Conservation (phyloP, 2,329 filamentous ascomycete species). For the Pezicula carpinea region DNA sequence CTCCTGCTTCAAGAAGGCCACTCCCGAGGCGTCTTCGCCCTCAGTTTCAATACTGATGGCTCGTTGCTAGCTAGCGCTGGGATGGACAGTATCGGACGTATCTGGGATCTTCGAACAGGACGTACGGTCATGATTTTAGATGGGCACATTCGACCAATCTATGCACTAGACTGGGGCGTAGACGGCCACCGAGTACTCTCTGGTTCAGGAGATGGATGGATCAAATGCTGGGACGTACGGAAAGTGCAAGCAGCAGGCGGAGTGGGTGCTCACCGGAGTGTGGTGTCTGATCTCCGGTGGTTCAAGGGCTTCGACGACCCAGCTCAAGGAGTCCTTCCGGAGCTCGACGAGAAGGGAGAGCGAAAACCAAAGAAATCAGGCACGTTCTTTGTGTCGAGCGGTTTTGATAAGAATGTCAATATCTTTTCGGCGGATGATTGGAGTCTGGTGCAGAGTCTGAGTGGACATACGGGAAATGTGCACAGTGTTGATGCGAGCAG, state of each 20-base stretch:
- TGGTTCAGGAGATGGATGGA: slow-evolving; percentile 88
- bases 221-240: slow-evolving; percentile 96
- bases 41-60: slow-evolving; percentile 87
- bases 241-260: slow-evolving; percentile 80
- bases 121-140: slow-evolving; percentile 95
- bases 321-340: slow-evolving; percentile 54
- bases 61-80: slow-evolving; percentile 89
- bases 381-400: slow-evolving; percentile 85
- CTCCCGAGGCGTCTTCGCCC: slow-evolving; percentile 84
- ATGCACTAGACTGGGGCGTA: slow-evolving; percentile 85
- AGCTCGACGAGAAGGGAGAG: slow-evolving; percentile 60
- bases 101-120: slow-evolving; percentile 92
- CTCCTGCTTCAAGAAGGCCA: slow-evolving; percentile 90
- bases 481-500: slow-evolving; percentile 83
- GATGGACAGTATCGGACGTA: slow-evolving; percentile 86
- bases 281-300: slow-evolving; percentile 91
- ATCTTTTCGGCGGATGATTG: slow-evolving; percentile 96
- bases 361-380: slow-evolving; percentile 76
- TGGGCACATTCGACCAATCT: slow-evolving; percentile 82
- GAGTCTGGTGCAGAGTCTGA: slow-evolving; percentile 80
- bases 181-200: slow-evolving; percentile 93
- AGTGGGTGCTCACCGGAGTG: slow-evolving; percentile 85
- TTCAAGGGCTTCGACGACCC: slow-evolving; percentile 83
- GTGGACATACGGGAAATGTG: slow-evolving; percentile 88
- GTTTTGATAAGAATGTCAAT: slow-evolving; percentile 94